Base-by-base conservation (phyloP, 257 asterid genomes). In the Penstemon davidsonii region DNA sequence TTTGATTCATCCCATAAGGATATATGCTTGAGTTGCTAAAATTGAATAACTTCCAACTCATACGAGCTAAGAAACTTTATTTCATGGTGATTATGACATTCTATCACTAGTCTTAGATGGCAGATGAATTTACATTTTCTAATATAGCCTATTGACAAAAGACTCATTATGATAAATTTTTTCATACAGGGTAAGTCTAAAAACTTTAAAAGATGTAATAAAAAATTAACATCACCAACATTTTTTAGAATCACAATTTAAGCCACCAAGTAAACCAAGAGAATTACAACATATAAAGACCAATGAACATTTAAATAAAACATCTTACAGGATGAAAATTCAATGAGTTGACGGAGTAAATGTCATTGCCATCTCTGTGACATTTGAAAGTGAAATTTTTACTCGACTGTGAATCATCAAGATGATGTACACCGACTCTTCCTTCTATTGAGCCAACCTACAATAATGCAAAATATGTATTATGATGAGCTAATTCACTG, bases 401-500 rank as follows among this genome's bases (percentile, higher is more conserved):
- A 80, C 78, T 75, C 67, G 86, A 75, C 67, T 80, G 96, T 13
- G 96, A 57, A 54, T 91, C 99, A 67, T 94, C 97, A 49, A 91
- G 84, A 76, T 94, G 97, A 80, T 94, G 99, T 49, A 91, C 97
- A 25, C 97, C 97, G 12, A 94, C 97, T 79, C 97, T 87, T 68
- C 97, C 99, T 85, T 94, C 99, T 76, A 91, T 91, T 58, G 99
- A 94, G 64, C 99, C 99, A 75, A 94, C 96, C 99, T 94, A 83
- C 60, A 65, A 55, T 62, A 62, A 52, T 41, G 55, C 71, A 74
- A 25, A 47, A 59, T 6, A 18, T 66, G 63, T 41, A 15, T 40
- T 4, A 39, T 47, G 5, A 53, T 56, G 57, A 46, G 47, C 52
- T 40, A 71, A 54, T 44, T 59, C 69, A 60, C 64, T 58, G 38